Evolutionary conservation across 441 rosid genomes (phyloP).

Genomic region (Aquilaria agallochum): DNA sequence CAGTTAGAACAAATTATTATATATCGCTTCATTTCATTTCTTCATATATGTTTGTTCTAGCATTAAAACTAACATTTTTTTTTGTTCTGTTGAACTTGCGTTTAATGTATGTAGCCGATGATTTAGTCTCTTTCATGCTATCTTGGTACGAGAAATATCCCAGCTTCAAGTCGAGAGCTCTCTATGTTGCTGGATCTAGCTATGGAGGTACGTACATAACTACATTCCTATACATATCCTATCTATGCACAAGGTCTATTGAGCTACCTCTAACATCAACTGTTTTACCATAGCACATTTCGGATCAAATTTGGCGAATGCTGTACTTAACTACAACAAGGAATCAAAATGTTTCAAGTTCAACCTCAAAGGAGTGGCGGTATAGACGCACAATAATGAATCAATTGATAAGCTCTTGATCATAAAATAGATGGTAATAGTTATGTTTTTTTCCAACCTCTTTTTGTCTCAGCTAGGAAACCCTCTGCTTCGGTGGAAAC

Average conservation of each 20-base stretch:
- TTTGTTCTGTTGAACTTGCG: neutral
- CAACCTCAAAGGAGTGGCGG: slow-evolving; percentile 5
- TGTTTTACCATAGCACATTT: neutral
- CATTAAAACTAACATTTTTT: neutral
- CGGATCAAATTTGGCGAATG: neutral
- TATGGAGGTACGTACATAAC: neutral
- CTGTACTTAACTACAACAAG: neutral
- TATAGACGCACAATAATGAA: neutral
- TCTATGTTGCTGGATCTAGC: slow-evolving; percentile 1
- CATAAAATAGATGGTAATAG: neutral
- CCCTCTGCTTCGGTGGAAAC: neutral
- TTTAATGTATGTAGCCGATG: neutral
- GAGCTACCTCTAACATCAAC: neutral
- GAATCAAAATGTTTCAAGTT: neutral
- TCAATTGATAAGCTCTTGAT: neutral
- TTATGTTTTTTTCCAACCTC: too few relatives aligned
- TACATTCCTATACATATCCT: too few relatives aligned
- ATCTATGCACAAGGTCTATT: too few relatives aligned
- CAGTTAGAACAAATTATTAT: neutral
- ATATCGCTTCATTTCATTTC: neutral
- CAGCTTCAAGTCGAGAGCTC: slow-evolving; percentile 6
- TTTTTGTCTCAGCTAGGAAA: neutral
- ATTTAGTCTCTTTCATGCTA: neutral
- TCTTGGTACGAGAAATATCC: slow-evolving; percentile 5
- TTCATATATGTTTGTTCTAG: too few relatives aligned